phyloP scores from a whole-genome alignment of 345 rosid genomes.

The Lepidium sativum region DNA sequence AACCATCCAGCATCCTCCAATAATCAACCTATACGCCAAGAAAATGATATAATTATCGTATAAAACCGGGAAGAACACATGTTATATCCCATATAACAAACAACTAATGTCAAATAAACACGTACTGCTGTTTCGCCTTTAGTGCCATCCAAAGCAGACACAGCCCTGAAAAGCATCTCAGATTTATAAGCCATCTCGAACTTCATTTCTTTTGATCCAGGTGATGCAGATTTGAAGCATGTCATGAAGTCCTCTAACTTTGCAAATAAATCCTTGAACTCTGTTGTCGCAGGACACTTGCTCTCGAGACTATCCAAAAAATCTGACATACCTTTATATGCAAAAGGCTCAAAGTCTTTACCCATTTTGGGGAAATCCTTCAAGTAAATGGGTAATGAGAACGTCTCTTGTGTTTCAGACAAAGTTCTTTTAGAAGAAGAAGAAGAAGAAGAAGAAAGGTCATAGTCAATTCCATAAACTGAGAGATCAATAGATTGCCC shows the following conservation, averaged over 20 bases:
- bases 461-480: slow-evolving; percentile 13
- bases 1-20: neutral
- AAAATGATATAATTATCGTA: neutral
- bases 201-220: neutral
- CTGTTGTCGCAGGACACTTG: neutral
- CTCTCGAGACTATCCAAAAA: neutral
- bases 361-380: neutral
- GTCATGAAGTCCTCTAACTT: neutral
- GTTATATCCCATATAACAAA: neutral
- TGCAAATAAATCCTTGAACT: neutral
- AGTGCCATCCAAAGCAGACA: neutral
- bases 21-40: neutral
- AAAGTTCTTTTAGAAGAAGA: neutral
- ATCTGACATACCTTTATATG: neutral
- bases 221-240: neutral
- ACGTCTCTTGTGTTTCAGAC: neutral
- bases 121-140: neutral
- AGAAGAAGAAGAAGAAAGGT: neutral
- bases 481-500: slow-evolving; percentile 12
- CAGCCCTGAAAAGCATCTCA: neutral
- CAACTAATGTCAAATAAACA: neutral
- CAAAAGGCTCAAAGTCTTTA: neutral
- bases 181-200: neutral
- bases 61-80: neutral
- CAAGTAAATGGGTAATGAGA: neutral